phyloP scores from a whole-genome alignment of 1,284 basidiomycete genomes.

The Grifola frondosa region DNA sequence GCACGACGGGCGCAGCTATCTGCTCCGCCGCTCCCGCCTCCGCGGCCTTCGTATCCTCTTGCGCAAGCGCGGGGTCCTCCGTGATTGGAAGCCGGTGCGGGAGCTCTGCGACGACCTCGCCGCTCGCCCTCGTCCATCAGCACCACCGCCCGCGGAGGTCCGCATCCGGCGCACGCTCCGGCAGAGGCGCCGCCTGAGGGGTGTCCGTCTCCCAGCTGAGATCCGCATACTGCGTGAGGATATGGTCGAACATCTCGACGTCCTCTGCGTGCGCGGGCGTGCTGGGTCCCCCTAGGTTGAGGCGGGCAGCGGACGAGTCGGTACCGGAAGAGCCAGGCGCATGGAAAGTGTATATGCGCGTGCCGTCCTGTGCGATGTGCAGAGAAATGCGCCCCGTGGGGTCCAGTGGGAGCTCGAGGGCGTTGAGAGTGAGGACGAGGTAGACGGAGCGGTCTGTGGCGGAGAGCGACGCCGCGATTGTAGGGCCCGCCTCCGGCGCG shows the following conservation, averaged over 20 bases:
- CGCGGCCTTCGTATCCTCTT: constrained; percentile 8
- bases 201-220: constrained; percentile 23
- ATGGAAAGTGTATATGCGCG: constrained; percentile 41
- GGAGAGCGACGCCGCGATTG: constrained; percentile 18
- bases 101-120: constrained; percentile 73
- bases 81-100: constrained; percentile 56
- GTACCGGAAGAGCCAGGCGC: constrained; percentile 9
- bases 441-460: constrained; percentile 49
- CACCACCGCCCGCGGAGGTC: constrained; percentile 68
- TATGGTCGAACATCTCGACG: constrained; percentile 67
- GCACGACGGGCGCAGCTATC: constrained; percentile 55
- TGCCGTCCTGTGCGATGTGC: constrained; percentile 34
- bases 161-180: constrained; percentile 29
- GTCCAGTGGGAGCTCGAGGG: constrained; percentile 61
- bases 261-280: constrained; percentile 50
- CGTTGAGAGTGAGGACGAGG: constrained; percentile 59
- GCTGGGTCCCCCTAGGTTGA: constrained; percentile 41
- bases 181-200: background rate
- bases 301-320: constrained; percentile 28
- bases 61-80: constrained; percentile 50
- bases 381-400: constrained; percentile 43
- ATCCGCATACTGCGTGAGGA: constrained; percentile 67
- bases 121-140: constrained; percentile 74
- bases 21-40: constrained; percentile 39
- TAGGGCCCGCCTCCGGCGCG: constrained; percentile 23